A percentile compares a stretch with the other conserved stretches of the same genome.
phyloP scores from a whole-genome alignment of 371 early-diverging fungal species.

The Mycotypha africana region DNA sequence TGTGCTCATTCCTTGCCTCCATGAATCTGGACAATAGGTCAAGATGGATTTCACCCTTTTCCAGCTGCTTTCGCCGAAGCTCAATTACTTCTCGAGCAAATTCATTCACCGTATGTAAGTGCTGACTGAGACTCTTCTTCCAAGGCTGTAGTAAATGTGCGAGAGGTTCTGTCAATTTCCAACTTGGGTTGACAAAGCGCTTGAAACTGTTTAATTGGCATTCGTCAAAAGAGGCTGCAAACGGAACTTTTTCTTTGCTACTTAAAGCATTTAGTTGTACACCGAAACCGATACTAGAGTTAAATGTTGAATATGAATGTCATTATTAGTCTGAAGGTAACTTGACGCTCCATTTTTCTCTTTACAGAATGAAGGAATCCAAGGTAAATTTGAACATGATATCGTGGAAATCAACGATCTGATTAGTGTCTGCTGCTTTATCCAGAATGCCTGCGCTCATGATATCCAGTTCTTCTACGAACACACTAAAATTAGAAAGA shows the following conservation, averaged over 20 bases:
- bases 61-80: conserved; percentile 24
- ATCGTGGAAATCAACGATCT: conserved; percentile 34
- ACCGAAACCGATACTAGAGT: conserved; percentile 35
- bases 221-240: conserved; percentile 51
- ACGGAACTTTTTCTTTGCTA: conserved; percentile 23
- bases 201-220: conserved; percentile 23
- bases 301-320: neutral
- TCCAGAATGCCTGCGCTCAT: conserved; percentile 21
- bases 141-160: conserved; percentile 26
- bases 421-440: conserved; percentile 16
- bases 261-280: conserved; percentile 20
- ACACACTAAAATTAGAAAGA: conserved; percentile 39
- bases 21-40: conserved; percentile 38
- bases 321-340: no score
- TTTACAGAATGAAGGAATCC: conserved; percentile 51
- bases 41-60: conserved; percentile 10
- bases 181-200: conserved; percentile 35
- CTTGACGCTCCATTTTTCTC: no score
- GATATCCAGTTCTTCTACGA: conserved; percentile 37
- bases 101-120: conserved; percentile 24
- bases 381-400: conserved; percentile 47
- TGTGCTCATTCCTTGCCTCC: conserved; percentile 26
- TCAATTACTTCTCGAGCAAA: conserved; percentile 45
- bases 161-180: conserved; percentile 19
- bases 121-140: conserved; percentile 23